Evolutionary conservation across 306 rosid species (phyloP).

Genomic region (Glycyrrhiza uralensis): DNA sequence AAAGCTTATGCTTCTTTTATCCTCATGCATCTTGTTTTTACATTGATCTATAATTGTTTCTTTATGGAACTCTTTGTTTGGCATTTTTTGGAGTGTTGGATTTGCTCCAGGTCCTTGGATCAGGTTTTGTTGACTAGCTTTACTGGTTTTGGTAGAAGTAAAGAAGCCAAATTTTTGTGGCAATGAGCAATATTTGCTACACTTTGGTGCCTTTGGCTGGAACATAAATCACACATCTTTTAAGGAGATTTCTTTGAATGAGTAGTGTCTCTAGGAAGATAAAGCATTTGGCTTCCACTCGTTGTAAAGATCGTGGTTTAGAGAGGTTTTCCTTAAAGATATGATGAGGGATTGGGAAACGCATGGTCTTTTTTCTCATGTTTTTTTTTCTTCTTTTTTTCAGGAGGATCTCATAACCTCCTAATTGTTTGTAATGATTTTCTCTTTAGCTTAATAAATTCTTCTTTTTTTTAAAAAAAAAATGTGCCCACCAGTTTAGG

Average conservation of each 20-base stretch:
- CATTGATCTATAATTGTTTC: not conserved
- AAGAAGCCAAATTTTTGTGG: not conserved
- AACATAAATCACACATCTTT: not conserved
- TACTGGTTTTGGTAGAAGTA: not conserved
- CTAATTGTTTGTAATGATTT: not conserved
- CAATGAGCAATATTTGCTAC: not conserved
- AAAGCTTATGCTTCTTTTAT: conserved; percentile 4
- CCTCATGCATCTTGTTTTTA: not conserved
- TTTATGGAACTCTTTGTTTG: not conserved
- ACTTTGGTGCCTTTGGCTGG: not conserved
- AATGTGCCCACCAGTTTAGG: not conserved
- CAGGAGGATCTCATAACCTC: not conserved
- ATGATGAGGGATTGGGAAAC: not conserved
- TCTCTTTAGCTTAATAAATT: not conserved
- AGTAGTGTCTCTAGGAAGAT: not conserved
- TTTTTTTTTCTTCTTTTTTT: not conserved
- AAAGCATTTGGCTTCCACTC: not conserved
- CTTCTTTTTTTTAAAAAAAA: not conserved
- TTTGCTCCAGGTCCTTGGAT: not conserved
- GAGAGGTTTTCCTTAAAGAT: not conserved
- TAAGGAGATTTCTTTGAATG: not conserved
- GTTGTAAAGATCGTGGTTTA: not conserved
- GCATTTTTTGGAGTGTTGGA: not conserved
- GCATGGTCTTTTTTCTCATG: not conserved
- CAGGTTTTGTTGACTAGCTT: no score